Evolutionary conservation across 192 early-diverging fungal genomes (phyloP).

Genomic region (Podila epigama): DNA sequence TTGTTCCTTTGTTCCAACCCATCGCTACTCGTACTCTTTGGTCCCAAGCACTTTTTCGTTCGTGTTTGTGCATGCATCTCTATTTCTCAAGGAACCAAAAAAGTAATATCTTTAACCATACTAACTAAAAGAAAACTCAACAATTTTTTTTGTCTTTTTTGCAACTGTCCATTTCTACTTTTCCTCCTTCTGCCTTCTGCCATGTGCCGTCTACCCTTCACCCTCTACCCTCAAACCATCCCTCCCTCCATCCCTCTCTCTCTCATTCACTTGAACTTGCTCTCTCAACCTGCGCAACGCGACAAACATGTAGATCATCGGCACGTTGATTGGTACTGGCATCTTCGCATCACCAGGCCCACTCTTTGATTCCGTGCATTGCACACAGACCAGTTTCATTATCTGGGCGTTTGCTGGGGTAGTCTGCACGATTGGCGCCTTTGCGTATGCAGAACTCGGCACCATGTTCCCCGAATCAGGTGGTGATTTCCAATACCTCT

Average conservation of each 20-base stretch:
- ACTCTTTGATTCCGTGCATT: constrained; percentile 48
- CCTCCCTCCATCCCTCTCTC: background rate
- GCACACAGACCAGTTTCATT: constrained; percentile 43
- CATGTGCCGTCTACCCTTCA: background rate
- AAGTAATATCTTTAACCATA: background rate
- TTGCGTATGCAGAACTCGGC: constrained; percentile 51
- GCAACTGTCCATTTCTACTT: too few species aligned
- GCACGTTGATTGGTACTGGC: constrained; percentile 60
- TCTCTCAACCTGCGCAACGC: too few species aligned
- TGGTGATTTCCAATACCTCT: constrained; percentile 69
- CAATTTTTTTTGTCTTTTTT: background rate
- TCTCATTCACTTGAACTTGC: background rate
- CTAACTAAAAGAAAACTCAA: background rate
- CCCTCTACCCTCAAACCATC: too few species aligned
- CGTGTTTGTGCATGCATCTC: background rate
- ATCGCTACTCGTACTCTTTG: too few species aligned
- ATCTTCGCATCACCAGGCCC: constrained; percentile 73
- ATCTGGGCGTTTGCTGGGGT: constrained; percentile 48
- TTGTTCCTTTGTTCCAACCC: background rate
- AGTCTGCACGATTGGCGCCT: constrained; percentile 37
- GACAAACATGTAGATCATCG: constrained; percentile 35
- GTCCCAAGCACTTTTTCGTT: background rate
- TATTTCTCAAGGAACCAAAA: background rate
- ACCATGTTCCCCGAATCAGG: constrained; percentile 51
- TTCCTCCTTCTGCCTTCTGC: background rate